Conservation (phyloP, 2,329 filamentous ascomycete genomes). For the Aspergillus sp. region DNA sequence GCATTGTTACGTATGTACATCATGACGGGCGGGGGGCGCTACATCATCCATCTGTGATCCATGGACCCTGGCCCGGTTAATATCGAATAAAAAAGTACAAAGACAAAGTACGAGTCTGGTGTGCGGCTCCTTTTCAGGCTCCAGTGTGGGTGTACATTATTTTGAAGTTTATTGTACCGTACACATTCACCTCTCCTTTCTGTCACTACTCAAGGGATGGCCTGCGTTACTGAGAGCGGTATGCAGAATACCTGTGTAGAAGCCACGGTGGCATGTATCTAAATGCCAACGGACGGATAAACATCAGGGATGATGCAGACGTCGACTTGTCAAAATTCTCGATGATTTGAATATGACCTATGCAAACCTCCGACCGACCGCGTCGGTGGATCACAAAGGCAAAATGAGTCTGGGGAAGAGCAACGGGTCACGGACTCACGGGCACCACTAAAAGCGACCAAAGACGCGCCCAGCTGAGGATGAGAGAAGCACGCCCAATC, state of each 20-base stretch:
- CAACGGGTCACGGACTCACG: neutral
- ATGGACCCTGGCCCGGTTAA: neutral
- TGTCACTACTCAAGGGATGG: neutral
- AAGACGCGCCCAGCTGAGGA: neutral
- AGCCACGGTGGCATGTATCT: constrained; percentile 16
- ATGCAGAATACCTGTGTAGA: constrained; percentile 1
- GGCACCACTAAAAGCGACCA: neutral
- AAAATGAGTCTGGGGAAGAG: constrained; percentile 18
- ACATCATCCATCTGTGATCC: neutral
- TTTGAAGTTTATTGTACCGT: too few species aligned
- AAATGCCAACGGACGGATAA: constrained; percentile 5
- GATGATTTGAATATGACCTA: constrained; percentile 6
- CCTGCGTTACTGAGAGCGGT: neutral
- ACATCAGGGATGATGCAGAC: neutral
- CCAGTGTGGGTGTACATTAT: neutral
- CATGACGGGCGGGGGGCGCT: neutral
- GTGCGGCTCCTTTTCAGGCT: neutral
- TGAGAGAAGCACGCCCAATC: constrained; percentile 10
- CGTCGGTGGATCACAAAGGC: constrained; percentile 20
- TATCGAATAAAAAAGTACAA: neutral
- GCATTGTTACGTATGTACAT: neutral
- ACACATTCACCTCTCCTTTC: too few species aligned
- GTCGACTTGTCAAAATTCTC: neutral
- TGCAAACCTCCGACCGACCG: neutral
- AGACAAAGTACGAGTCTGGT: neutral